Evolutionary conservation across 2,329 filamentous ascomycete genomes (phyloP).

Genomic region (Phaeomoniella chlamydospora): DNA sequence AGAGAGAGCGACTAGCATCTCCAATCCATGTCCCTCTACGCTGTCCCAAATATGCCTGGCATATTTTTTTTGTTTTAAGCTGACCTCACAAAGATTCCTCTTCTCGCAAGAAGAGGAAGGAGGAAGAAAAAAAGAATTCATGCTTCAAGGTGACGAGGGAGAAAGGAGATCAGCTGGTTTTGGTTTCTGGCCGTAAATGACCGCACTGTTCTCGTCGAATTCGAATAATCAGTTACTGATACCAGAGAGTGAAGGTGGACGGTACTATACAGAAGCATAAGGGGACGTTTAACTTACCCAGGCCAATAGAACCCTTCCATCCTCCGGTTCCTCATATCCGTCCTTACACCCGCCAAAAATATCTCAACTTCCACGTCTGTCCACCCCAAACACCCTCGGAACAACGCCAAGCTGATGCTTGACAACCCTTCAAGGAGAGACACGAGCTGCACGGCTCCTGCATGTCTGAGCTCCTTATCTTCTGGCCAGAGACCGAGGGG

Average conservation of each 20-base stretch:
- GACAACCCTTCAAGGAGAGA: constrained; percentile 14
- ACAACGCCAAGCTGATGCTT: constrained; percentile 12
- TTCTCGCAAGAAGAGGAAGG: no score
- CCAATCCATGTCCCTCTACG: no score
- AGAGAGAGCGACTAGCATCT: no score
- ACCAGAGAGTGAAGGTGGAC: not conserved
- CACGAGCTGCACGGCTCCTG: constrained; percentile 12
- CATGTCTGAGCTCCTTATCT: constrained; percentile 13
- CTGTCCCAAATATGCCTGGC: no score
- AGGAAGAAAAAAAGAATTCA: not conserved
- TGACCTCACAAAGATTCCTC: no score
- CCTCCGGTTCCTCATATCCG: constrained; percentile 16
- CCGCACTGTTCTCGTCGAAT: not conserved
- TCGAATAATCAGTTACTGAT: not conserved
- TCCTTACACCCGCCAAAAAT: constrained; percentile 17
- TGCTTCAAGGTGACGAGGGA: not conserved
- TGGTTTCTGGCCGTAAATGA: not conserved
- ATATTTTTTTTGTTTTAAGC: no score
- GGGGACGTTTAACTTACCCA: constrained; percentile 10
- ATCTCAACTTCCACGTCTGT: constrained; percentile 15
- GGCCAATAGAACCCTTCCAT: constrained; percentile 6
- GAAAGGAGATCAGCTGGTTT: not conserved
- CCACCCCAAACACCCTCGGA: constrained; percentile 15
- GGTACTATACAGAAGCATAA: no score
- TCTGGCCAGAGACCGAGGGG: constrained; percentile 16